Conservation (phyloP, 192 early-diverging fungal genomes). For the Funneliformis mosseae region DNA sequence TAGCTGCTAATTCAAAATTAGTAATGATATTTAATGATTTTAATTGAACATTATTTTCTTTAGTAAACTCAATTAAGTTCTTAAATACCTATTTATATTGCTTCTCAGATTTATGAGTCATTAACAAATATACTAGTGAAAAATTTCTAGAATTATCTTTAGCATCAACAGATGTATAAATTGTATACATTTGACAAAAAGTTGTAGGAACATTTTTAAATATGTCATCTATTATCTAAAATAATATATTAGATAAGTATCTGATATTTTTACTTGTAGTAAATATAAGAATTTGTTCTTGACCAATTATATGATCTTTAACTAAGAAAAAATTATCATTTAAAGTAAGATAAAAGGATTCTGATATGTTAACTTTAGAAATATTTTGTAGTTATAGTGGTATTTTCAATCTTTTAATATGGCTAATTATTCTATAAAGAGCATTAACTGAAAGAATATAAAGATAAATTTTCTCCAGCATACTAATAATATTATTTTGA, state of each 20-base stretch:
- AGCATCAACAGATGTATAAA: not conserved
- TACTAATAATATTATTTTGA: not conserved
- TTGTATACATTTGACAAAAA: not conserved
- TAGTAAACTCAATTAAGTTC: not conserved
- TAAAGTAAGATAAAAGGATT: not conserved
- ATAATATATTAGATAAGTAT: not conserved
- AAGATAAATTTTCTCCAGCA: not conserved
- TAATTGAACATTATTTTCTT: not conserved
- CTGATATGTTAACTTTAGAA: not conserved
- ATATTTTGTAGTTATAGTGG: not conserved
- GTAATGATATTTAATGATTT: not conserved
- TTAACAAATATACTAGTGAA: not conserved
- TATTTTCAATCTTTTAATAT: not conserved
- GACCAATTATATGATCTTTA: not conserved
- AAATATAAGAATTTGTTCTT: conserved; percentile 1
- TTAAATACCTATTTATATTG: not conserved
- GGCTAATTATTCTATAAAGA: not conserved
- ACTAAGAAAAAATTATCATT: not conserved
- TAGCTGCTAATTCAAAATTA: conserved; percentile 11
- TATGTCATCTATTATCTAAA: not conserved
- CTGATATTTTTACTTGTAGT: not conserved
- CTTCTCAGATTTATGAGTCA: not conserved
- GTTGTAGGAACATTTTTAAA: conserved; percentile 18
- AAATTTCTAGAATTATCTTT: not conserved
- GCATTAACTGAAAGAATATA: not conserved